Conservation (phyloP, 345 rosid genomes). For the Eucalyptus sideroxylon region DNA sequence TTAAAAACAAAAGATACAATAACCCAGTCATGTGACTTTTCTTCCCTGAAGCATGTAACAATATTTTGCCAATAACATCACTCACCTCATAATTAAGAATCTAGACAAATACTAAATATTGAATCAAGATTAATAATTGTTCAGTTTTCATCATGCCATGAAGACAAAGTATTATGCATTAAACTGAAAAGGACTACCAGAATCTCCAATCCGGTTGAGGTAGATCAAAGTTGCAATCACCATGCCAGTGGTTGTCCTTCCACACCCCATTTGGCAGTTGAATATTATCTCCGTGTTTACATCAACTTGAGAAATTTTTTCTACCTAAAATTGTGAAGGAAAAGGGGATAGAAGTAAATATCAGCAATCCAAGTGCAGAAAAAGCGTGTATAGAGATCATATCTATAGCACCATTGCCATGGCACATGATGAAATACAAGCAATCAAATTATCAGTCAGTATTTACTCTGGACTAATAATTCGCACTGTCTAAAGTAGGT, state of each 20-base stretch:
- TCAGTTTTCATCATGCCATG: background rate
- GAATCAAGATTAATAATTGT: background rate
- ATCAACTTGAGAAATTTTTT: constrained; percentile 69
- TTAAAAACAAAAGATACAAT: background rate
- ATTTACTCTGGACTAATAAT: background rate
- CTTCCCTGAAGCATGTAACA: background rate
- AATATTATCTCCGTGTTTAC: constrained; percentile 57
- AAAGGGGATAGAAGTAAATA: background rate
- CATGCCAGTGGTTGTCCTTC: constrained; percentile 95
- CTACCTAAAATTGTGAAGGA: constrained; percentile 39
- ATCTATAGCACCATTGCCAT: background rate
- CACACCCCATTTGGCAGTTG: constrained; percentile 99
- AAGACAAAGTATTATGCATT: background rate
- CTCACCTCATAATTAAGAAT: background rate
- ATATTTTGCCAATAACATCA: background rate
- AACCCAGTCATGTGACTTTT: background rate
- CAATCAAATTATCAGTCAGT: background rate
- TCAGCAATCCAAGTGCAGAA: background rate
- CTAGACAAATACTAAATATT: background rate
- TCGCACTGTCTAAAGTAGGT: background rate
- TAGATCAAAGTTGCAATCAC: constrained; percentile 87
- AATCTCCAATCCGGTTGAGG: constrained; percentile 81
- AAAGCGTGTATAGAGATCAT: background rate
- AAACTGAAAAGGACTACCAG: constrained; percentile 39
- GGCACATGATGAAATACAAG: background rate